A percentile compares a stretch with the other conserved stretches of the same genome.
Evolutionary conservation across 345 rosid species (phyloP).

Genomic region (Trapa incisa): DNA sequence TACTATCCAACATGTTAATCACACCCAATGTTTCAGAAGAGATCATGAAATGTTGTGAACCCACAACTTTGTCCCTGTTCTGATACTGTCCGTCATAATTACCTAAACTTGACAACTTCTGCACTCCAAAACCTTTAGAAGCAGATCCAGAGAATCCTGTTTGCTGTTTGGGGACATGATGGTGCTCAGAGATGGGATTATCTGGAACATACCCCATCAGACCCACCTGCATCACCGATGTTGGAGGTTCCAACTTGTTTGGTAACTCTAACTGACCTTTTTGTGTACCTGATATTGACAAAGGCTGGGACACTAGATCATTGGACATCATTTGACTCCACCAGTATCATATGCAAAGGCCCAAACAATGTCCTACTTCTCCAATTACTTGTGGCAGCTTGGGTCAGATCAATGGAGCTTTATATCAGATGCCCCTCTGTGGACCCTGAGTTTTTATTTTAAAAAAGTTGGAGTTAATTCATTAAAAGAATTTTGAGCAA

Average conservation of each 20-base stretch:
- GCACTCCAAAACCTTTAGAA: constrained; percentile 11
- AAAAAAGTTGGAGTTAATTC: neutral
- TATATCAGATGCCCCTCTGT: neutral
- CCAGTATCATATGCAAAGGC: constrained; percentile 5
- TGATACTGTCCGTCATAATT: neutral
- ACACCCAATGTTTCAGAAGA: constrained; percentile 21
- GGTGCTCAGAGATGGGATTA: constrained; percentile 17
- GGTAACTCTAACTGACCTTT: constrained; percentile 36
- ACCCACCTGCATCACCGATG: constrained; percentile 27
- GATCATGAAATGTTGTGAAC: constrained; percentile 18
- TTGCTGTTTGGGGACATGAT: constrained; percentile 15
- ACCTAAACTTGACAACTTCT: constrained; percentile 13
- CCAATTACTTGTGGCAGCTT: neutral
- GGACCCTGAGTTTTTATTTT: neutral
- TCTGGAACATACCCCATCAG: constrained; percentile 16
- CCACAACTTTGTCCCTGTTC: constrained; percentile 15
- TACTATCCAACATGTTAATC: constrained; percentile 19
- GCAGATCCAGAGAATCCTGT: constrained; percentile 12
- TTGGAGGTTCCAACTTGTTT: constrained; percentile 23
- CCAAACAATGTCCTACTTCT: constrained; percentile 10
- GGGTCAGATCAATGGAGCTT: neutral
- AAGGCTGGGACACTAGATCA: constrained; percentile 37
- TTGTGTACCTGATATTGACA: constrained; percentile 25
- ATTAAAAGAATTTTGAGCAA: neutral
- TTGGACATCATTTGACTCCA: constrained; percentile 30